These are phyloP conservation scores for Lactarius hengduanensis DNA, from an alignment of 768 basidiomycete species.

Conservation along the genomic window DNA sequence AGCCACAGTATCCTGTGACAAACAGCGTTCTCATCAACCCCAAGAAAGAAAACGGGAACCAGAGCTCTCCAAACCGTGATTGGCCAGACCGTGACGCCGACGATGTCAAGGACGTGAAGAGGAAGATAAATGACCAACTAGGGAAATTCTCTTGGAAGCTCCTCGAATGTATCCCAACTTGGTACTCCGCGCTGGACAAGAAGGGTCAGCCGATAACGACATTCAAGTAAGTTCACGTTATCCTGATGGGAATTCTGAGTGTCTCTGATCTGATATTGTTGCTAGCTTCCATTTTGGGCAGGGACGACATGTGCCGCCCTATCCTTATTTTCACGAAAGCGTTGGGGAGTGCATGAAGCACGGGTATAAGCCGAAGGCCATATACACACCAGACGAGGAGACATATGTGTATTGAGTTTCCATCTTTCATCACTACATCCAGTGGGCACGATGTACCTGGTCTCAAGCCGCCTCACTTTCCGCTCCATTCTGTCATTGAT, in stretches of 20 bases:
- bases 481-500: no score
- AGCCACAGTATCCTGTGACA: background rate
- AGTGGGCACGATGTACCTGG: no score
- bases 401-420: no score
- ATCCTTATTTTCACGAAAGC: conserved; percentile 1
- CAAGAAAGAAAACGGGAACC: background rate
- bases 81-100: background rate
- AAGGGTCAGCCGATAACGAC: background rate
- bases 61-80: background rate
- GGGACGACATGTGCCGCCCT: background rate
- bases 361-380: no score
- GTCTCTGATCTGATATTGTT: background rate
- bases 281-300: background rate
- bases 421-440: background rate
- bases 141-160: background rate
- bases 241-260: background rate
- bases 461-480: no score
- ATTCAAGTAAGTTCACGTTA: background rate
- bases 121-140: background rate
- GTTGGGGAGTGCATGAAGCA: no score
- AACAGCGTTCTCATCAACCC: background rate
- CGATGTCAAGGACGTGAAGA: background rate
- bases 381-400: no score
- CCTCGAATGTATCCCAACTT: background rate
- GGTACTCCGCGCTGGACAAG: background rate